Percentiles rank a stretch among this genome's conserved stretches.
Evolutionary conservation across 1,284 basidiomycete genomes (phyloP).

Genomic region (Gymnopus androsaceus): DNA sequence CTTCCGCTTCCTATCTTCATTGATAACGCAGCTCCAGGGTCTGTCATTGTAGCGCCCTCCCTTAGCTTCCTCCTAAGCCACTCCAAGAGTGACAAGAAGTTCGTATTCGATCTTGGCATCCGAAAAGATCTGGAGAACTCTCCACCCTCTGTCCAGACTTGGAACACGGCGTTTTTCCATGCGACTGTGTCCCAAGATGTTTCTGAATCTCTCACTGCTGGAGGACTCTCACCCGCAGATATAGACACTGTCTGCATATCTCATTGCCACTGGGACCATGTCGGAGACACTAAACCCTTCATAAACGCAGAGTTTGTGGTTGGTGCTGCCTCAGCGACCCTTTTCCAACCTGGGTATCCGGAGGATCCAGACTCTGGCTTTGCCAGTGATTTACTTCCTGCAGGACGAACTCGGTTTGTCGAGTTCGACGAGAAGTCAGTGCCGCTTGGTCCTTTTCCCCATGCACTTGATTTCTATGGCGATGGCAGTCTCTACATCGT

Average conservation of each 20-base stretch:
- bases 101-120: conserved; percentile 58
- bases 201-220: conserved; percentile 48
- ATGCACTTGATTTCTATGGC: conserved; percentile 52
- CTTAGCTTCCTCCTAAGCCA: conserved; percentile 54
- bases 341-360: conserved; percentile 44
- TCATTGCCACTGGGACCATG: conserved; percentile 49
- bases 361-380: conserved; percentile 36
- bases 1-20: conserved; percentile 40
- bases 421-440: conserved; percentile 29
- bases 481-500: conserved; percentile 61
- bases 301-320: conserved; percentile 49
- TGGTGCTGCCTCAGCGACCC: conserved; percentile 37
- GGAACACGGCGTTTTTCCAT: conserved; percentile 29
- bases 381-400: conserved; percentile 41
- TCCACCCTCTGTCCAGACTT: conserved; percentile 35
- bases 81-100: conserved; percentile 34
- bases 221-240: conserved; percentile 42
- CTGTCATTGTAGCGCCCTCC: conserved; percentile 36
- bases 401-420: conserved; percentile 42
- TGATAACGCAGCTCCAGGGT: conserved; percentile 33
- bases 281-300: conserved; percentile 49
- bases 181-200: conserved; percentile 44
- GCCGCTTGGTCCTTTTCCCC: conserved; percentile 53
- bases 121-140: conserved; percentile 47
- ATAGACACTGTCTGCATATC: conserved; percentile 51